Evolutionary conservation across 2,329 filamentous ascomycete species (phyloP), one percentile per base, ranked within the genome.

Genomic region (Pseudogymnoascus sp.): DNA sequence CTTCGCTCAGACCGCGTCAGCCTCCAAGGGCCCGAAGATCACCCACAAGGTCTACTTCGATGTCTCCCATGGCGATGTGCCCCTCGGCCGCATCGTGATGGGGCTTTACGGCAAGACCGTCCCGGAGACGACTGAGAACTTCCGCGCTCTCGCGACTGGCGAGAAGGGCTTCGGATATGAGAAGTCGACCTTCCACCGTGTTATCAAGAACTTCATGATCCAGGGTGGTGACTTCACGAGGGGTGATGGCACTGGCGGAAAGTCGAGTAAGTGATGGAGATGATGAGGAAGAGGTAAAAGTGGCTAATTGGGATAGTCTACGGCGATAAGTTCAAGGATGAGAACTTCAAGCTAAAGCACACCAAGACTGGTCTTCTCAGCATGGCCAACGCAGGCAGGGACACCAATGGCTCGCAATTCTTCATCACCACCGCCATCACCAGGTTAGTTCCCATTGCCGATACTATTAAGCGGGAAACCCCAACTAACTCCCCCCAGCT

Each of bases 301-400:
- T 64, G 38, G 67, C 71, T 64, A 70, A 63, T 23, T 16, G 55
- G 58, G n/a, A 60, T 66, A 87, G 85, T 94, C 80, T 94, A 93
- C 75, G 90, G 90, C 71, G 81, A 84, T 70, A 90, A 90, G 79
- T 94, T 94, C 79, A 78, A 84, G 67, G 90, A 95, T 72, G 90
- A 95, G 86, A 94, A 93, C 88, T 94, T 95, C 84, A 93, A 94
- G 87, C 83, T 93, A 74, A 92, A 92, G 84, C 91, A 95, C 86
- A 84, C 82, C 81, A 92, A 91, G 84, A 88, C 86, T 77, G 90
- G 90, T 72, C 79, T 91, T 60, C 80, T 94, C 68, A 91, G 88
- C 77, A 94, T 91, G 90, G 90, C 89, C 77, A 92, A 92, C 78
- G 84, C 89, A 65, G 90, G 90, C 76, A 84, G 86, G 76, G 89